Evolutionary conservation across 306 rosid genomes (phyloP).

Genomic region (apple (Malus domestica)): DNA sequence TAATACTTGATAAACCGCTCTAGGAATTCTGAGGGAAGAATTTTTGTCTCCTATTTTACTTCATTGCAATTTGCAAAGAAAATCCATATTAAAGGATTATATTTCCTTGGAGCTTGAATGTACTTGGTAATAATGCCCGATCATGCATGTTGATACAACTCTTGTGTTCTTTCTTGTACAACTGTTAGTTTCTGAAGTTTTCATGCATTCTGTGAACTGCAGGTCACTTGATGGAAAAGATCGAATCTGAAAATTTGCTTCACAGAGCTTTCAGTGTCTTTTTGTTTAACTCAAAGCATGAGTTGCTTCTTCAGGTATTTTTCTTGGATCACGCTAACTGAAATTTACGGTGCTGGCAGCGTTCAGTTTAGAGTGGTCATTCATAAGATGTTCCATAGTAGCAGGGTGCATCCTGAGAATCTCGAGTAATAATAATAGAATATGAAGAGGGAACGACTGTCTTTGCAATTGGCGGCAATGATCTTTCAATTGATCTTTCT

Average conservation of each 20-base stretch:
- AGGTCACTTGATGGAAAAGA: conserved; percentile 98
- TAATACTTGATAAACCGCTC: too few relatives aligned
- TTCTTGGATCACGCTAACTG: conserved; percentile 1
- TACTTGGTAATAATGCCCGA: neutral
- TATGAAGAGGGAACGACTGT: neutral
- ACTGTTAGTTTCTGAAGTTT: conserved; percentile 1
- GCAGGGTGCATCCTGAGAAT: neutral
- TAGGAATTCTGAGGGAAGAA: too few relatives aligned
- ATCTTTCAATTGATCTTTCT: neutral
- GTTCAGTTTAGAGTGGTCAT: neutral
- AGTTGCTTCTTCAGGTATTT: conserved; percentile 92
- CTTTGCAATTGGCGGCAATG: neutral
- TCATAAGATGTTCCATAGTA: neutral
- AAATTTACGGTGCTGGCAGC: neutral
- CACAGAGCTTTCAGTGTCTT: conserved; percentile 97
- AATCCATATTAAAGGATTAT: neutral
- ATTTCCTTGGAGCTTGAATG: neutral
- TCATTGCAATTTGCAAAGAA: neutral
- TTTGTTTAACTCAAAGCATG: conserved; percentile 80
- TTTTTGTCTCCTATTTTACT: neutral
- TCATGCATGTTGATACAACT: neutral
- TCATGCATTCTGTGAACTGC: conserved; percentile 16
- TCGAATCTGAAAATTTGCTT: conserved; percentile 73
- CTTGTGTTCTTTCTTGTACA: neutral
- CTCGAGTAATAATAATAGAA: neutral